Conservation (phyloP, 2,329 filamentous ascomycete species). For the Aureobasidium vineae region DNA sequence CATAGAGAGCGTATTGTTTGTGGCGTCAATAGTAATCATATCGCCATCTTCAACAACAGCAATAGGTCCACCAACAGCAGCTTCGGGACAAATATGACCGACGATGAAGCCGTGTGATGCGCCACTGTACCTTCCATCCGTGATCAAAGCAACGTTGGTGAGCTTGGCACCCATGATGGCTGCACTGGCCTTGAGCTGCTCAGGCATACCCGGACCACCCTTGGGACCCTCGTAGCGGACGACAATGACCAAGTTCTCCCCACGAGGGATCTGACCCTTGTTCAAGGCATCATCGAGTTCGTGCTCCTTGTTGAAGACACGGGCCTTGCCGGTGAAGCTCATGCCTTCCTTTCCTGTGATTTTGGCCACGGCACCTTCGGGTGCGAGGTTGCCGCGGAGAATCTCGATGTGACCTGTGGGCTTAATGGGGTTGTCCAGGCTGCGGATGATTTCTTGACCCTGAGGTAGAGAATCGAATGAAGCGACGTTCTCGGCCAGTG, state of each 20-base stretch:
- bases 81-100: constrained; percentile 84
- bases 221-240: constrained; percentile 86
- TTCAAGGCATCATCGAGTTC: constrained; percentile 73
- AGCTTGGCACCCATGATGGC: constrained; percentile 73
- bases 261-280: constrained; percentile 65
- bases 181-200: constrained; percentile 70
- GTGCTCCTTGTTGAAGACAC: constrained; percentile 83
- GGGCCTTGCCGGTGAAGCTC: constrained; percentile 73
- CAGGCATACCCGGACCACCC: constrained; percentile 71
- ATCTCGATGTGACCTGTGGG: constrained; percentile 83
- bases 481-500: constrained; percentile 76
- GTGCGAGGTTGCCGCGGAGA: constrained; percentile 81
- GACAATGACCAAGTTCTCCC: constrained; percentile 82
- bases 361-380: constrained; percentile 87
- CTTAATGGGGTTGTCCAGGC: constrained; percentile 82
- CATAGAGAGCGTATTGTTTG: constrained; percentile 70
- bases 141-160: constrained; percentile 70
- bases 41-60: constrained; percentile 80
- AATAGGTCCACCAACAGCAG: constrained; percentile 80
- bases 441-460: constrained; percentile 78
- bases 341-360: constrained; percentile 95
- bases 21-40: constrained; percentile 76
- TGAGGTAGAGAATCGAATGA: constrained; percentile 73
- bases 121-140: constrained; percentile 74
- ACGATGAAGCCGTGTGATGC: constrained; percentile 85